Evolutionary conservation across 163 green algal genomes (phyloP).

Genomic region (Volvox carteri): DNA sequence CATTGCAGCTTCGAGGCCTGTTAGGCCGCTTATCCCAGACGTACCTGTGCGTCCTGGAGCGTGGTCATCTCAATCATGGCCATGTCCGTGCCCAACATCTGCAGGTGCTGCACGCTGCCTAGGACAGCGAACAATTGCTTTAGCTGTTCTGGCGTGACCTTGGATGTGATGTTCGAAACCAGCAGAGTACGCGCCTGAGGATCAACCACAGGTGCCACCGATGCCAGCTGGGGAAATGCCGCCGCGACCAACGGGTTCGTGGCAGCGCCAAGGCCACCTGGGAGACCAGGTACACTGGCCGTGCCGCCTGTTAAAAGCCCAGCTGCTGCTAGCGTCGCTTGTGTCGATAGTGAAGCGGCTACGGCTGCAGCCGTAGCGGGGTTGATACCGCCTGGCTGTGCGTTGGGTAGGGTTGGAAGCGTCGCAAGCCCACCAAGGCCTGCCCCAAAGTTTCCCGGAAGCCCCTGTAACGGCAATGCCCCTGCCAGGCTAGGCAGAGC

Average conservation of each 20-base stretch:
- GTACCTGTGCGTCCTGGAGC: conserved; percentile 54
- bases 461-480: background rate
- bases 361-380: conserved; percentile 58
- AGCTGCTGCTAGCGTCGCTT: background rate
- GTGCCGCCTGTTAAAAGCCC: background rate
- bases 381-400: conserved; percentile 37
- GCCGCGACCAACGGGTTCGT: conserved; percentile 35
- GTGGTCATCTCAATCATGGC: conserved; percentile 75
- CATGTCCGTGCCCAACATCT: conserved; percentile 62
- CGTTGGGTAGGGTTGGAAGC: conserved; percentile 29
- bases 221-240: conserved; percentile 18
- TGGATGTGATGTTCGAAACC: conserved; percentile 58
- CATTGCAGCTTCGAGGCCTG: no score
- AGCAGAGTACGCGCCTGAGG: conserved; percentile 60
- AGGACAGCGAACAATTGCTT: conserved; percentile 73
- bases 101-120: conserved; percentile 57
- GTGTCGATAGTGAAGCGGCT: conserved; percentile 33
- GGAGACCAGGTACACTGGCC: background rate
- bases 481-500: background rate
- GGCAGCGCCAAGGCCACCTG: background rate
- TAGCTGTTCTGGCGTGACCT: conserved; percentile 63
- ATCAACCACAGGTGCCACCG: conserved; percentile 55
- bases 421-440: background rate
- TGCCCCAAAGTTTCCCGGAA: background rate
- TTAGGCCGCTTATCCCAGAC: no score